Conservation (phyloP, 169 alveolate species). For the Miamiensis avidus region DNA sequence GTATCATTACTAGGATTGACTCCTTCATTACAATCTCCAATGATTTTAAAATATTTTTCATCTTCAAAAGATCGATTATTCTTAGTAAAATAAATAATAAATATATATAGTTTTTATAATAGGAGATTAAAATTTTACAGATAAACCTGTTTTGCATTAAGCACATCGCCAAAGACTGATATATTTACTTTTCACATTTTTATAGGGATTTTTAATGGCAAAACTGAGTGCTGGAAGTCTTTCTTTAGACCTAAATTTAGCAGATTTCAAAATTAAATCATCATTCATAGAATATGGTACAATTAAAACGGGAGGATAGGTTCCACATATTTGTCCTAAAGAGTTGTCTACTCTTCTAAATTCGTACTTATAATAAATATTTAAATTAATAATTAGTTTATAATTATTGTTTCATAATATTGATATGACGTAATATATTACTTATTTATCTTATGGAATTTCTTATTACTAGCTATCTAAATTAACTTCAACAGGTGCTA, state of each 20-base stretch:
- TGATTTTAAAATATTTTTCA: slow-evolving; percentile 35
- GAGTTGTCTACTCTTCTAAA: neutral
- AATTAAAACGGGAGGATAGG: slow-evolving; percentile 35
- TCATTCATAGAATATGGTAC: slow-evolving; percentile 28
- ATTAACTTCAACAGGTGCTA: slow-evolving; percentile 11
- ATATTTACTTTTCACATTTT: slow-evolving; percentile 28
- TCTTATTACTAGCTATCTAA: neutral
- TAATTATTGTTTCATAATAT: slow-evolving; percentile 3
- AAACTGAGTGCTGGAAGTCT: slow-evolving; percentile 77
- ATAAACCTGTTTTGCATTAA: slow-evolving; percentile 36
- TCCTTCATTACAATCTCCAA: neutral
- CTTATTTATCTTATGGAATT: neutral
- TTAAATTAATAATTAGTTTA: slow-evolving; percentile 11
- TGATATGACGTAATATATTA: neutral
- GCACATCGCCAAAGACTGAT: slow-evolving; percentile 58
- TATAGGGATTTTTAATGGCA: slow-evolving; percentile 31
- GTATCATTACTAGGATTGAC: slow-evolving; percentile 3
- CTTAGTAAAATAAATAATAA: too few relatives aligned
- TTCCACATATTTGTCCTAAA: slow-evolving; percentile 19
- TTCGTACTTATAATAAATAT: neutral
- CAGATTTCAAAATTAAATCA: slow-evolving; percentile 18
- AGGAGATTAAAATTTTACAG: neutral
- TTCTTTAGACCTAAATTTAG: slow-evolving; percentile 73
- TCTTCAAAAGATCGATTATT: slow-evolving; percentile 60
- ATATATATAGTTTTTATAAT: too few relatives aligned